These are phyloP conservation scores for Brachypodium distachyon DNA, from an alignment of 202 grass and related monocot species.

Conservation along the genomic window DNA sequence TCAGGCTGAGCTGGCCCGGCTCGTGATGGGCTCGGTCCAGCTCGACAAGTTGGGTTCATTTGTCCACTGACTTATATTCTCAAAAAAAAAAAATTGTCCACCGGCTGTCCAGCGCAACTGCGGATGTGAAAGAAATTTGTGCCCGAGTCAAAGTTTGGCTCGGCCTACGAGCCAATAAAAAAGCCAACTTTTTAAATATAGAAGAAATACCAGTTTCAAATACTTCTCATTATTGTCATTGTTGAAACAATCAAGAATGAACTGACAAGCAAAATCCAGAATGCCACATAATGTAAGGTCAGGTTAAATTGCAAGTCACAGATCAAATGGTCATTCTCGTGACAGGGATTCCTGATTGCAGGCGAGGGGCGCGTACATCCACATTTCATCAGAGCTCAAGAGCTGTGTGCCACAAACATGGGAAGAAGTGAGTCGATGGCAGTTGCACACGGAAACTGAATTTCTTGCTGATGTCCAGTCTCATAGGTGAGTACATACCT, in stretches of 20 bases:
- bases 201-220: background rate
- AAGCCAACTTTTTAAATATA: too few relatives aligned
- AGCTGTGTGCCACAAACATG: conserved; percentile 12
- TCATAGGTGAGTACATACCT: conserved; percentile 17
- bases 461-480: background rate
- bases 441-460: background rate
- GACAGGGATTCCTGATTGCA: conserved; percentile 16
- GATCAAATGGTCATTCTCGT: background rate
- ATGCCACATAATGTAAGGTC: background rate
- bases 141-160: too few relatives aligned
- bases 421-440: background rate
- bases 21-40: too few relatives aligned
- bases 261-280: background rate
- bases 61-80: too few relatives aligned
- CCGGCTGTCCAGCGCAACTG: too few relatives aligned
- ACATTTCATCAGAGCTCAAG: conserved; percentile 52
- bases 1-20: too few relatives aligned
- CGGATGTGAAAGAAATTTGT: too few relatives aligned
- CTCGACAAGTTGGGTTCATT: too few relatives aligned
- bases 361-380: conserved; percentile 53
- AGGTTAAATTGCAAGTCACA: background rate
- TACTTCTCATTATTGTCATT: background rate
- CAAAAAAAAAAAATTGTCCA: too few relatives aligned
- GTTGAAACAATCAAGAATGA: background rate
- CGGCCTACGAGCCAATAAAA: too few relatives aligned